Evolutionary conservation across 2,329 filamentous ascomycete species (phyloP).

Genomic region (Fusarium sp.): DNA sequence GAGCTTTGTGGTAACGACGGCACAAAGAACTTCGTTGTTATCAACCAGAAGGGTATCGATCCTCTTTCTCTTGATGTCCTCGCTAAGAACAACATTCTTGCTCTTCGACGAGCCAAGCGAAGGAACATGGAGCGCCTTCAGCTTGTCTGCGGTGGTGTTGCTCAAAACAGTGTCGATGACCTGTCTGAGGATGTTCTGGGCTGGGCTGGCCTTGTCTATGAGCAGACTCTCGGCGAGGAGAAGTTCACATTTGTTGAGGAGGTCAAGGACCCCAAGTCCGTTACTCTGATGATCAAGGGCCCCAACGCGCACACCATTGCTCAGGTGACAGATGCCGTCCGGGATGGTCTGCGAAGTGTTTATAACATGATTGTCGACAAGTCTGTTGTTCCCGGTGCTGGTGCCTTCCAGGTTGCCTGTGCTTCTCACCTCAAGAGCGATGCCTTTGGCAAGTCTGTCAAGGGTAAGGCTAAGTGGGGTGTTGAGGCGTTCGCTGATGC

Average conservation of each 20-base stretch:
- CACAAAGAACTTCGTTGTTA: constrained; percentile 95
- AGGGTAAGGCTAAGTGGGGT: constrained; percentile 98
- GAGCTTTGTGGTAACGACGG: constrained; percentile 93
- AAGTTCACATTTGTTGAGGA: constrained; percentile 99
- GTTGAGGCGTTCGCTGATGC: constrained; percentile 96
- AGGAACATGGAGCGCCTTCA: constrained; percentile 99
- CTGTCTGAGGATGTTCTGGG: constrained; percentile 88
- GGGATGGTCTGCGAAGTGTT: constrained; percentile 93
- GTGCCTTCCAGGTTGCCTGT: constrained; percentile 95
- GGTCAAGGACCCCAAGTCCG: constrained; percentile 98
- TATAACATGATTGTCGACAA: constrained; percentile 99
- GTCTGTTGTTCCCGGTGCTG: constrained; percentile 93
- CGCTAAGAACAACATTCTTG: constrained; percentile 97
- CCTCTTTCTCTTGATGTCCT: constrained; percentile 94
- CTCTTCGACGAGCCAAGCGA: constrained; percentile 92
- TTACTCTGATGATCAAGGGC: constrained; percentile 97
- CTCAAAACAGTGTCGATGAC: constrained; percentile 98
- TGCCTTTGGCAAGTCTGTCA: constrained; percentile 87
- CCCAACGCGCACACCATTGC: constrained; percentile 97
- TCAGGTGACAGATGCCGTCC: constrained; percentile 95
- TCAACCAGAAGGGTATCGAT: constrained; percentile 99
- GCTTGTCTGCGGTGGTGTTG: constrained; percentile 88
- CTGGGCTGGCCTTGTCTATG: constrained; percentile 96
- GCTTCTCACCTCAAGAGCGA: constrained; percentile 89
- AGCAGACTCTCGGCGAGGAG: constrained; percentile 97